Conservation (phyloP, 176 grass and related monocot species). For the Calamus simplicifolius region DNA sequence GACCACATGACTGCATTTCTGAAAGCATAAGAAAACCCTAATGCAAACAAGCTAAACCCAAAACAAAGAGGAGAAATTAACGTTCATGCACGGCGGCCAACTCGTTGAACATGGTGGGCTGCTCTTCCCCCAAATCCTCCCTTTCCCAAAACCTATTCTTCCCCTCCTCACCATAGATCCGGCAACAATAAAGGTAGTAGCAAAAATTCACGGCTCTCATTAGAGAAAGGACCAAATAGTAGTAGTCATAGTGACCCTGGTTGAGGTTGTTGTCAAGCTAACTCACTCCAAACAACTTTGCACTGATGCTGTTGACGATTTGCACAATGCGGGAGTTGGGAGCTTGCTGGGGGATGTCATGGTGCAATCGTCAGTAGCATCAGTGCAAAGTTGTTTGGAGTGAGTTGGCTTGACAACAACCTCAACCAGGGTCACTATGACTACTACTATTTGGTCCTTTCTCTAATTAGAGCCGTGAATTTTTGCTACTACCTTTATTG, state of each 20-base stretch:
- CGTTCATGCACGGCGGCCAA: too few species aligned
- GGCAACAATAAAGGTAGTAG: conserved; percentile 19
- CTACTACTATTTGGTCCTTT: conserved; percentile 24
- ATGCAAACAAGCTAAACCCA: too few species aligned
- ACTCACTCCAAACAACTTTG: not conserved
- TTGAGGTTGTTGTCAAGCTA: conserved; percentile 28
- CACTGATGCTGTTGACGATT: conserved; percentile 3
- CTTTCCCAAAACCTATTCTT: conserved; percentile 10
- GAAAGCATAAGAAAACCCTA: too few species aligned
- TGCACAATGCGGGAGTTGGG: conserved; percentile 11
- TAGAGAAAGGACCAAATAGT: conserved; percentile 17
- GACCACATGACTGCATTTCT: too few species aligned
- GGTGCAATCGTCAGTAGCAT: conserved; percentile 12
- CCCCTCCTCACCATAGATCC: conserved; percentile 11
- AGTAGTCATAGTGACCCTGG: conserved; percentile 21
- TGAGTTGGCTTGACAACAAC: conserved; percentile 20
- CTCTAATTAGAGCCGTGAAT: not conserved
- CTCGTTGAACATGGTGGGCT: too few species aligned
- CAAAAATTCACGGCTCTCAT: conserved; percentile 9
- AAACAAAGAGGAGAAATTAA: too few species aligned
- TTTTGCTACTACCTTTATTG: conserved; percentile 23
- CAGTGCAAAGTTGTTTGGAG: not conserved
- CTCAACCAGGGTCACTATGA: conserved; percentile 24
- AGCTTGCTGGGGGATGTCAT: not conserved
- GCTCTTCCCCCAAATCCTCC: not conserved